Percentiles rank a stretch among this genome's conserved stretches.
These are phyloP conservation scores for Trichosanthes truncata DNA, from an alignment of 306 rosid genomes.

Conservation along the genomic window DNA sequence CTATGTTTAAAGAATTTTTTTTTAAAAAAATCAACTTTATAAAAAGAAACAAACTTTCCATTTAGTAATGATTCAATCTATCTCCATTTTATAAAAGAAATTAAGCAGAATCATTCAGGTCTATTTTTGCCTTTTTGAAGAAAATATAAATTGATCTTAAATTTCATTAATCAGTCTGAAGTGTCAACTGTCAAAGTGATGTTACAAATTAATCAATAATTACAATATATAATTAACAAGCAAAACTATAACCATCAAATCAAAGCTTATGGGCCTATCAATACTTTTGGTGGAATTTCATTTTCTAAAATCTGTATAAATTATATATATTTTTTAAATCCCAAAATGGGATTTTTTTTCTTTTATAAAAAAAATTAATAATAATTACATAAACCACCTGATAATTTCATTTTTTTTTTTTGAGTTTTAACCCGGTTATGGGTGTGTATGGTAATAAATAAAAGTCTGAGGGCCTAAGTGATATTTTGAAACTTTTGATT, in stretches of 20 bases:
- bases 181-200: neutral
- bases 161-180: neutral
- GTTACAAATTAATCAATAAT: neutral
- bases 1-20: too few relatives aligned
- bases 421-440: neutral
- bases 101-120: neutral
- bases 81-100: neutral
- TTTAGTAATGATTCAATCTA: neutral
- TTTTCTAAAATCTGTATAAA: neutral
- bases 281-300: neutral
- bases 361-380: neutral
- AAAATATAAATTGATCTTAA: neutral
- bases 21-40: neutral
- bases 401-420: neutral
- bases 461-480: neutral
- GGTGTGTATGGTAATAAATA: neutral
- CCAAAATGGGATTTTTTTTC: neutral
- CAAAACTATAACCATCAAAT: conserved; percentile 4
- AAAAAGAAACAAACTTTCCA: neutral
- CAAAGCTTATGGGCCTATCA: neutral
- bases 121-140: neutral
- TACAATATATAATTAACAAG: neutral
- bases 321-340: neutral
- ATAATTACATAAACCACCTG: neutral
- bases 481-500: neutral